Evolutionary conservation across 768 basidiomycete species (phyloP).

Genomic region (Agrocybe pediades): DNA sequence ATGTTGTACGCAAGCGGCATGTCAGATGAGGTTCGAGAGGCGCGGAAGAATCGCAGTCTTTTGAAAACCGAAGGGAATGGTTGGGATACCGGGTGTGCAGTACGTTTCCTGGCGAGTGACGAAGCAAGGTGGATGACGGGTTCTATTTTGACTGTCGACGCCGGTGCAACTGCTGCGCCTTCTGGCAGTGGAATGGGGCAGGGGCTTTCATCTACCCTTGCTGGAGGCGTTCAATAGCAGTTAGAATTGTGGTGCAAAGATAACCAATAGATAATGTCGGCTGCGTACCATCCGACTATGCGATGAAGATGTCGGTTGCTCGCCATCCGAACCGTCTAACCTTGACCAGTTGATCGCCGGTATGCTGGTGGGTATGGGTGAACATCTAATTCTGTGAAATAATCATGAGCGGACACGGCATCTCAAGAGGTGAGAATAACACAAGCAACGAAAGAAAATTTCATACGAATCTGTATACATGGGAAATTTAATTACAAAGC

Average conservation of each 20-base stretch:
- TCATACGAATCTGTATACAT: neutral
- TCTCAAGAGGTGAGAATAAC: neutral
- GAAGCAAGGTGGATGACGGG: conserved; percentile 48
- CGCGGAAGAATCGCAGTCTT: conserved; percentile 35
- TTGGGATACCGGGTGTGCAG: conserved; percentile 43
- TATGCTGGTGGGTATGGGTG: too few species aligned
- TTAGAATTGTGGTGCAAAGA: too few species aligned
- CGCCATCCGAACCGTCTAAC: too few species aligned
- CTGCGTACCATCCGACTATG: too few species aligned
- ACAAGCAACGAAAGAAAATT: neutral
- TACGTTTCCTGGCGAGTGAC: conserved; percentile 41
- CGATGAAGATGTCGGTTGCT: too few species aligned
- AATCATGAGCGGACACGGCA: neutral
- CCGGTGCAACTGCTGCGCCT: conserved; percentile 38
- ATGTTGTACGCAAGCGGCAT: conserved; percentile 41
- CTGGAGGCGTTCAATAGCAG: conserved; percentile 4
- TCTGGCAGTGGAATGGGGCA: conserved; percentile 16
- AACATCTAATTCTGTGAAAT: too few species aligned
- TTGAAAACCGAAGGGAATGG: conserved; percentile 44
- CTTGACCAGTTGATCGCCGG: too few species aligned
- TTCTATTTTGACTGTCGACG: conserved; percentile 40
- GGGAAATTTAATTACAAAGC: neutral
- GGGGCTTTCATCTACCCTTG: conserved; percentile 16
- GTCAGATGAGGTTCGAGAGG: conserved; percentile 35
- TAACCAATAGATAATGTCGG: too few species aligned